Evolutionary conservation across 2,329 filamentous ascomycete species (phyloP).

Genomic region (Aspergillus sp.): DNA sequence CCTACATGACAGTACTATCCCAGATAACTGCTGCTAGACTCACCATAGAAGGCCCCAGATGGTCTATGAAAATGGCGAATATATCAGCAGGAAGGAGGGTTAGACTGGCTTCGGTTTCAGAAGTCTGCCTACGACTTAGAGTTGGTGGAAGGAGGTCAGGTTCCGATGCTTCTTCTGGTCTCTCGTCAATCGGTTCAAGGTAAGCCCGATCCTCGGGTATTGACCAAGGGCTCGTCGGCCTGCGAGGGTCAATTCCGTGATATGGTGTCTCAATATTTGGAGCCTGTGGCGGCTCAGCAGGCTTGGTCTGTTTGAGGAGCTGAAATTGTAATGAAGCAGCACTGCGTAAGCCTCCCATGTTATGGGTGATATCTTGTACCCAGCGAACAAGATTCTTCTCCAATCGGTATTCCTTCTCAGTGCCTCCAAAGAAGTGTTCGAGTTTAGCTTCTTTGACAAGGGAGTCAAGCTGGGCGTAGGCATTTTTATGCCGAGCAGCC

Average conservation of each 20-base stretch:
- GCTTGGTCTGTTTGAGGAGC: conserved; percentile 65
- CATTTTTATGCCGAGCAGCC: conserved; percentile 63
- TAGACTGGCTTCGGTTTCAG: conserved; percentile 14
- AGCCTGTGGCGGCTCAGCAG: conserved; percentile 17
- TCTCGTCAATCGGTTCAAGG: conserved; percentile 64
- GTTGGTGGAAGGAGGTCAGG: not conserved
- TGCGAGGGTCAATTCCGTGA: conserved; percentile 15
- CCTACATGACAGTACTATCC: no score
- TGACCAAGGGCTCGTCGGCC: conserved; percentile 32
- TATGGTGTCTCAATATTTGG: conserved; percentile 20
- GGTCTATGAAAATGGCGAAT: conserved; percentile 84
- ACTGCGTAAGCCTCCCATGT: conserved; percentile 85
- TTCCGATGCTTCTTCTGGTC: conserved; percentile 53
- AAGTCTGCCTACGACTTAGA: conserved; percentile 10
- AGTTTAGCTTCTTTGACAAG: conserved; percentile 82
- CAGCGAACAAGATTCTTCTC: conserved; percentile 80
- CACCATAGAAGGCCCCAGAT: conserved; percentile 86
- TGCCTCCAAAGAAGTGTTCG: conserved; percentile 81
- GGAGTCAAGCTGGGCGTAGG: conserved; percentile 70
- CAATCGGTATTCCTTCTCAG: conserved; percentile 73
- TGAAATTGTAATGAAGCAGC: conserved; percentile 87
- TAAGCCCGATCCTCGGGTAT: conserved; percentile 46
- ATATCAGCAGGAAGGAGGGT: conserved; percentile 68
- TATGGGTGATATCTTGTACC: conserved; percentile 81
- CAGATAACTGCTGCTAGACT: not conserved